Conservation (phyloP, 2,329 filamentous ascomycete species). For the Lachnellula cervina region DNA sequence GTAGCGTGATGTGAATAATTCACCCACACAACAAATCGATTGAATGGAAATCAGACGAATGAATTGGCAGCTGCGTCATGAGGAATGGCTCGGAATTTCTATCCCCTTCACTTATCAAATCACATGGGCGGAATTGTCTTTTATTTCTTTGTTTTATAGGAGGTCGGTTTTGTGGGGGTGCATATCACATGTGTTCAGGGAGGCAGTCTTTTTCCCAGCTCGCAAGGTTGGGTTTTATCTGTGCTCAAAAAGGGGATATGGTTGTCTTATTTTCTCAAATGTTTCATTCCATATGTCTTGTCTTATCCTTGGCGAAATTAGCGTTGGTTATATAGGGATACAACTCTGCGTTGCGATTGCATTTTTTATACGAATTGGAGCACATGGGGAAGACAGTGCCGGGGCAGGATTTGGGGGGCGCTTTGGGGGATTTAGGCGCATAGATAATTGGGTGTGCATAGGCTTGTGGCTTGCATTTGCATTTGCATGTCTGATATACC, state of each 20-base stretch:
- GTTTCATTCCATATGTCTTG: neutral
- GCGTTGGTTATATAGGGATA: conserved; percentile 10
- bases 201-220: conserved; percentile 41
- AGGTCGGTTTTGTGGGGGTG: conserved; percentile 5
- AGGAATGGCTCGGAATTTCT: conserved; percentile 6
- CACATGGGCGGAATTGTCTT: conserved; percentile 9
- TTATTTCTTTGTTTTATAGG: conserved; percentile 4
- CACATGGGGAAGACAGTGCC: conserved; percentile 1
- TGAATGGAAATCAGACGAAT: conserved; percentile 5
- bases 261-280: conserved; percentile 2
- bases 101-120: neutral
- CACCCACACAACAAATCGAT: conserved; percentile 3
- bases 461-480: neutral
- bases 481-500: conserved; percentile 13
- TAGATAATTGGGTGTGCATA: neutral
- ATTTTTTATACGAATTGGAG: neutral
- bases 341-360: conserved; percentile 5
- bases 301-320: conserved; percentile 6
- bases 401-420: conserved; percentile 1
- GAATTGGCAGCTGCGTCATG: conserved; percentile 7
- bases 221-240: conserved; percentile 25
- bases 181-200: conserved; percentile 31
- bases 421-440: neutral
- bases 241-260: conserved; percentile 18
- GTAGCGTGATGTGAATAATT: conserved; percentile 22